Evolutionary conservation across 257 asterid species (phyloP).

Genomic region (Rhazya stricta): DNA sequence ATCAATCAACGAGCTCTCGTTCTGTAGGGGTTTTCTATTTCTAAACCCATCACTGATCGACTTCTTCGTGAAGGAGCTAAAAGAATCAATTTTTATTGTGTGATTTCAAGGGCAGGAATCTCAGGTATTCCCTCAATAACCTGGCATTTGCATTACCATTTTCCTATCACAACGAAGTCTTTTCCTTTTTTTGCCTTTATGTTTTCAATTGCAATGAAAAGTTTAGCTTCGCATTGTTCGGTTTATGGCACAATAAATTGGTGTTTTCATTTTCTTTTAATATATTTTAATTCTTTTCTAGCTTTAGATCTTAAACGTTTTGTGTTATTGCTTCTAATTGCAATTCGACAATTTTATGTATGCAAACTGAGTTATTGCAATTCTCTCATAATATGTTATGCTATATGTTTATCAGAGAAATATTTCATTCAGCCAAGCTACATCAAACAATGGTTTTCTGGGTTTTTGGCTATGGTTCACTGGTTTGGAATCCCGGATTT

Average conservation of each 20-base stretch:
- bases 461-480: slow-evolving; percentile 86
- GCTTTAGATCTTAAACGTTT: too few species aligned
- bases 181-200: neutral
- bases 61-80: neutral
- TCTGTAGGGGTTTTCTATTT: neutral
- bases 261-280: neutral
- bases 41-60: neutral
- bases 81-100: neutral
- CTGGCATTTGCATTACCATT: neutral
- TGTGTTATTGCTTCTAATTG: neutral
- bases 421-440: slow-evolving; percentile 8
- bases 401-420: neutral
- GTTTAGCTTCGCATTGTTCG: neutral
- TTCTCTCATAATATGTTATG: neutral
- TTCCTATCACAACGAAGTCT: neutral
- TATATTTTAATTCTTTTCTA: neutral
- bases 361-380: neutral
- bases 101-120: neutral
- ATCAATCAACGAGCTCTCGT: neutral
- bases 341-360: neutral
- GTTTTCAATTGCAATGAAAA: neutral
- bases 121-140: neutral
- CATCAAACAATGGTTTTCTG: slow-evolving; percentile 61
- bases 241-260: neutral
- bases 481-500: slow-evolving; percentile 97